These are phyloP conservation scores for Vanrija pseudolonga DNA, from an alignment of 1,284 basidiomycete genomes.

Conservation along the genomic window DNA sequence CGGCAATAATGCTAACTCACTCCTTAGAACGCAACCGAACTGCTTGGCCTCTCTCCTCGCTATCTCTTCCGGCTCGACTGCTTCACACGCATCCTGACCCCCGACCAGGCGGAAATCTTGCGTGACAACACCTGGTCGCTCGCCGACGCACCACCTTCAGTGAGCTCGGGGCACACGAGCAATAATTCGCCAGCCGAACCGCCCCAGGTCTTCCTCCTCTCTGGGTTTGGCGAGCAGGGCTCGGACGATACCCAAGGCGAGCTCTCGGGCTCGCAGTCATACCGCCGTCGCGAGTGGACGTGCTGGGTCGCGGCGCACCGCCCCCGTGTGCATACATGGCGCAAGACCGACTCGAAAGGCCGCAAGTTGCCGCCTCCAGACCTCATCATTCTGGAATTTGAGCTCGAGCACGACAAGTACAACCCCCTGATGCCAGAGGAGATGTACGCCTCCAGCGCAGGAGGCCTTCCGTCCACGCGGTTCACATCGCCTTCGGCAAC, in stretches of 20 bases:
- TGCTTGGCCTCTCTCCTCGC: slow-evolving; percentile 70
- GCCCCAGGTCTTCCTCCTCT: slow-evolving; percentile 68
- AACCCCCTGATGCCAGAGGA: slow-evolving; percentile 64
- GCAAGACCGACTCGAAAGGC: slow-evolving; percentile 30
- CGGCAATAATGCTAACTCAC: too few species aligned
- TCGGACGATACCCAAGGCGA: not conserved
- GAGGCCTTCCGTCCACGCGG: too few species aligned
- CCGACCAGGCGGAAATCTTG: slow-evolving; percentile 65
- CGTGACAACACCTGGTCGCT: slow-evolving; percentile 75
- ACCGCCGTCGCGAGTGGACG: slow-evolving; percentile 60
- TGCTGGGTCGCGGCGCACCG: slow-evolving; percentile 82
- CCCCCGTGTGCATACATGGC: slow-evolving; percentile 44
- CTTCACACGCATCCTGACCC: slow-evolving; percentile 68
- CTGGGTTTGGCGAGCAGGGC: slow-evolving; percentile 47
- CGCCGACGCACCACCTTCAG: slow-evolving; percentile 50
- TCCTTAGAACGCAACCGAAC: slow-evolving; percentile 60
- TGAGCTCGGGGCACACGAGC: not conserved
- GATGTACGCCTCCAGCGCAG: slow-evolving; percentile 27
- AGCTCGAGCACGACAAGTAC: slow-evolving; percentile 66
- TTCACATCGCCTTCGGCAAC: too few species aligned
- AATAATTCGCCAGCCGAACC: slow-evolving; percentile 27
- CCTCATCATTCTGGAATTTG: slow-evolving; percentile 74
- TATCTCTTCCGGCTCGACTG: slow-evolving; percentile 74
- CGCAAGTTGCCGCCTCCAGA: slow-evolving; percentile 27
- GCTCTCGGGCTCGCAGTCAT: too few species aligned